Base-by-base conservation (phyloP, 2,329 filamentous ascomycete genomes). In the Ascosphaera apis region DNA sequence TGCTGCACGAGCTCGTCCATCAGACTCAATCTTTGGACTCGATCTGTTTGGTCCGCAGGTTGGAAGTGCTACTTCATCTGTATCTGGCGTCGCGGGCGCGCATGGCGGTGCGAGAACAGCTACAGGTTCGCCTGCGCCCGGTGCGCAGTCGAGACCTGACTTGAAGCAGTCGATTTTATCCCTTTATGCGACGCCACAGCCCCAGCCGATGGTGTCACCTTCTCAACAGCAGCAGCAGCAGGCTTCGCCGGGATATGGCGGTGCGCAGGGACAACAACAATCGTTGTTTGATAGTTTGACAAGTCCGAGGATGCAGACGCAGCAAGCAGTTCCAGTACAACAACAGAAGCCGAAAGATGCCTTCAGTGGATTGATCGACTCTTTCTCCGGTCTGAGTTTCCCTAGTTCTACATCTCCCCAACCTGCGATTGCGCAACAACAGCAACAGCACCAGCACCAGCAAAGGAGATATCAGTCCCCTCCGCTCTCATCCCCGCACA, bases 141-240 rank as follows among this genome's bases (percentile, higher is more conserved):
- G 27, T 5, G 12, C n/a, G 18, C 33, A 79, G 46, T 91, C 83
- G 33, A 68, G 88, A 41, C 84, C 86, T 2, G 88, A 98, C 51
- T 62, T 98, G 40, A 98, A 98, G 58, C 86, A 93, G 55, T 95
- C 86, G 2, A 98, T 98, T 41, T 60, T 98, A 34, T 98, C 88
- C 5, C 67, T 98, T 12, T 98, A 98, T 52, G 82, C 84, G 5
- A 71, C 72, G 3, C 78, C 83, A 1, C 78, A 82, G 49, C 72
- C 80, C n/a, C 76, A 79, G 45, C 63, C 70, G 37, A 30, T 12
- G 27, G n/a, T 13, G n/a, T 30, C 27, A 3, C n/a, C 27, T n/a
- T n/a, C n/a, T n/a, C n/a, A n/a, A n/a, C n/a, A n/a, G n/a, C n/a
- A n/a, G 9, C 27, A 12, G 9, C 27, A 30, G 27, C 3, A 11